A percentile compares a stretch with the other conserved stretches of the same genome.
These are phyloP conservation scores for Mucor saturninus DNA, from an alignment of 371 early-diverging fungal species.

Conservation along the genomic window DNA sequence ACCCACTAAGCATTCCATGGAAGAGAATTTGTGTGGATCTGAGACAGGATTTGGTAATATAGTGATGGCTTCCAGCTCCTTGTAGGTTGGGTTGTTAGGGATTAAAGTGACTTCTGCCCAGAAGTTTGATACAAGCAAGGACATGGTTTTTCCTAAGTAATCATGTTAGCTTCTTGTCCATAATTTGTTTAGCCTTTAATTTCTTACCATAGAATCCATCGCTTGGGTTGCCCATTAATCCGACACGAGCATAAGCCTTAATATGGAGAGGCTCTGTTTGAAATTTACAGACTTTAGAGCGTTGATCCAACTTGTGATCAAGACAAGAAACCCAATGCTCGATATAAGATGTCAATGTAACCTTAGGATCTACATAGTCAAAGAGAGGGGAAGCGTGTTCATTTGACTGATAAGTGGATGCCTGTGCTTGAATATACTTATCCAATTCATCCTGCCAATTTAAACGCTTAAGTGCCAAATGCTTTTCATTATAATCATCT, in stretches of 20 bases:
- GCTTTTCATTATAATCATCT: constrained; percentile 16
- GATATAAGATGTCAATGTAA: constrained; percentile 14
- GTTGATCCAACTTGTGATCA: constrained; percentile 5
- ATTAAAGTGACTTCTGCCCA: constrained; percentile 64
- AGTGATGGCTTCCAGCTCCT: constrained; percentile 33
- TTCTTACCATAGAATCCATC: constrained; percentile 69
- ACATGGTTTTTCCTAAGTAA: constrained; percentile 58
- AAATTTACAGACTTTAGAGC: not conserved
- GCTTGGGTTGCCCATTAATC: constrained; percentile 75
- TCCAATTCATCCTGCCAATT: constrained; percentile 1
- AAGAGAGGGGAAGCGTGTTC: not conserved
- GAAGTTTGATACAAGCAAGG: constrained; percentile 68
- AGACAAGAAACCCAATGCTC: constrained; percentile 23
- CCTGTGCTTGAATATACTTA: not conserved
- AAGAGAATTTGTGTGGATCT: constrained; percentile 51
- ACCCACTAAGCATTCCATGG: constrained; percentile 38
- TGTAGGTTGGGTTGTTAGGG: constrained; percentile 42
- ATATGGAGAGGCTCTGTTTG: constrained; percentile 38
- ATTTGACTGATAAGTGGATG: not conserved
- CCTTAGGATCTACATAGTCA: constrained; percentile 9
- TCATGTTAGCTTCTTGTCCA: not conserved
- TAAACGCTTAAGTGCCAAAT: not conserved
- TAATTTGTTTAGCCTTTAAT: not conserved
- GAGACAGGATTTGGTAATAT: constrained; percentile 53
- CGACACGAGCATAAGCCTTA: constrained; percentile 66